Conservation (phyloP, 768 basidiomycete species). For the Macrolepiota fuliginosa region DNA sequence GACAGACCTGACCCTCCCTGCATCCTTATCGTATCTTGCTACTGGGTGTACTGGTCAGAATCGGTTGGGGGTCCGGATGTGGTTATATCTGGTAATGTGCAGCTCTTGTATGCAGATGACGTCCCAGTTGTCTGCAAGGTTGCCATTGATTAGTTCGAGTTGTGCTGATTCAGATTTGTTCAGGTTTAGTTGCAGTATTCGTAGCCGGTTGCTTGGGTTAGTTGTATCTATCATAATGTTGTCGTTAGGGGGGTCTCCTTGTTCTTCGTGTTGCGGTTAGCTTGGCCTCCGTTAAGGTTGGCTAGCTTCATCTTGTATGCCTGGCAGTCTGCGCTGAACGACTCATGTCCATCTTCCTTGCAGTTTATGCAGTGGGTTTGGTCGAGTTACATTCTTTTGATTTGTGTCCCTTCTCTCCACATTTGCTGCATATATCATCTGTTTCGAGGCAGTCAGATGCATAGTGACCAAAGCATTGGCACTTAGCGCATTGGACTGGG, state of each 20-base stretch:
- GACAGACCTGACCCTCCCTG: constrained; percentile 10
- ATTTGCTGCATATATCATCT: background rate
- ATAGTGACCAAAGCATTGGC: background rate
- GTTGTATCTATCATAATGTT: background rate
- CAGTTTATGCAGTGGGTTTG: background rate
- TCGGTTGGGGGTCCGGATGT: constrained; percentile 17
- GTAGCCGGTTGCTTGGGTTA: background rate
- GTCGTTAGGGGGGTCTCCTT: too few relatives aligned
- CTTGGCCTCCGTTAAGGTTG: too few relatives aligned
- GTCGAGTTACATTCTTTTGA: background rate
- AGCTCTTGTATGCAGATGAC: constrained; percentile 39
- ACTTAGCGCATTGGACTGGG: background rate
- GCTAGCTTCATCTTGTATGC: background rate
- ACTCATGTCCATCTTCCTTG: background rate
- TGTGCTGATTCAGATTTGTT: constrained; percentile 16
- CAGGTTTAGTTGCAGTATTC: constrained; percentile 17
- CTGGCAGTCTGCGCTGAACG: background rate
- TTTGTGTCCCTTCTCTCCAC: background rate
- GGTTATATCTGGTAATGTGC: constrained; percentile 21
- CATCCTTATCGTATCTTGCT: background rate
- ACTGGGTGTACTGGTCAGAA: constrained; percentile 19
- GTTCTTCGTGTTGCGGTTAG: too few relatives aligned
- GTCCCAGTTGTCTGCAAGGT: constrained; percentile 22
- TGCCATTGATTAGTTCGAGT: constrained; percentile 14
- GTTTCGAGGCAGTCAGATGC: background rate